These are phyloP conservation scores for Hymenochaete sp. DNA, from an alignment of 1,284 basidiomycete genomes.

Conservation along the genomic window DNA sequence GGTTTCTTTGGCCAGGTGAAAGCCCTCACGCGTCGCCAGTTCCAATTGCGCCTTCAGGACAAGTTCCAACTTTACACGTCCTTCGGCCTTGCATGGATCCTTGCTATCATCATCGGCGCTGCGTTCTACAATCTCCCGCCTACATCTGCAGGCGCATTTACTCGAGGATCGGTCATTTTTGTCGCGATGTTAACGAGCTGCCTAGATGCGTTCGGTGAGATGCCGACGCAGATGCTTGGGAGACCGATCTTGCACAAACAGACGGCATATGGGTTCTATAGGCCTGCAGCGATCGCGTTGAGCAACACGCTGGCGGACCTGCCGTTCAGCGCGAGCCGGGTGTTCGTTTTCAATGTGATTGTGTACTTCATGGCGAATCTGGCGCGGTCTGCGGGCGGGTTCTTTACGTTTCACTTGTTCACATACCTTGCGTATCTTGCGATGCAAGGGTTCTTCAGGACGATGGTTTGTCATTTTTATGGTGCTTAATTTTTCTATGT, in stretches of 20 bases:
- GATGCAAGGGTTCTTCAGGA: constrained; percentile 72
- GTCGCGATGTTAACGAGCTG: constrained; percentile 62
- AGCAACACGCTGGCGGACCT: constrained; percentile 72
- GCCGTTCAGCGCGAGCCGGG: constrained; percentile 59
- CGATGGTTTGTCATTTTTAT: no score
- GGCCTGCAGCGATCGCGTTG: constrained; percentile 64
- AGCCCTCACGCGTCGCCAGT: constrained; percentile 68
- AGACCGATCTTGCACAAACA: constrained; percentile 62
- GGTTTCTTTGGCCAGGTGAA: constrained; percentile 68
- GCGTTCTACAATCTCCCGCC: constrained; percentile 67
- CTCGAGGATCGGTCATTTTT: constrained; percentile 81
- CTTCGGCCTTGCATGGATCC: constrained; percentile 44
- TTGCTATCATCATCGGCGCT: constrained; percentile 72
- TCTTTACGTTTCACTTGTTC: constrained; percentile 68
- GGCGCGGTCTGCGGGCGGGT: constrained; percentile 50
- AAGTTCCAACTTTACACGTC: constrained; percentile 73
- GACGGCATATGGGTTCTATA: constrained; percentile 76
- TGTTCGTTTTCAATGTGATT: constrained; percentile 60
- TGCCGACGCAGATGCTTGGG: constrained; percentile 67
- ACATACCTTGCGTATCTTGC: constrained; percentile 49
- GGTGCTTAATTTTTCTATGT: no score
- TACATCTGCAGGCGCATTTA: constrained; percentile 77
- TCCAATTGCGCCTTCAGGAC: constrained; percentile 75
- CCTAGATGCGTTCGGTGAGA: constrained; percentile 73
- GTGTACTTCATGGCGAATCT: constrained; percentile 72